These are phyloP conservation scores for Chaetomium sp. DNA, from an alignment of 2,329 filamentous ascomycete species.

Conservation along the genomic window DNA sequence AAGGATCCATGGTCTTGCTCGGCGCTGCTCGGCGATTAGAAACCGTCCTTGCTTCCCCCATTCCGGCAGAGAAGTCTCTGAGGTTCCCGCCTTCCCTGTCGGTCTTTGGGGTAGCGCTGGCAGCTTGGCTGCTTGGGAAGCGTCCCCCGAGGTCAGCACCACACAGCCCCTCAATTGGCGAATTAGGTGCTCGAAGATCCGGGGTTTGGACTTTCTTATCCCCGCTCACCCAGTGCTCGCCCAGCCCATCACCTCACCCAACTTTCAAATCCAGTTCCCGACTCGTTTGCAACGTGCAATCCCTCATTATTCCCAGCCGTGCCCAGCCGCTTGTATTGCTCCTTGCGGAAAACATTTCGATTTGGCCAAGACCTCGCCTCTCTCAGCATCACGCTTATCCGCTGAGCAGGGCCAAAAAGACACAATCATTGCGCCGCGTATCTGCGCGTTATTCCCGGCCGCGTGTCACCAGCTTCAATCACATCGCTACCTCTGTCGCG, in stretches of 20 bases:
- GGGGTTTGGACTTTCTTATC: conserved; percentile 10
- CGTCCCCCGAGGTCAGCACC: too few relatives aligned
- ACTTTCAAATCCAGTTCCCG: conserved; percentile 9
- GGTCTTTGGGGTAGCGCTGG: neutral
- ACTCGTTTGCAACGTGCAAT: neutral
- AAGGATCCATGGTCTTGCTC: neutral
- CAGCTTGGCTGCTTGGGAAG: too few relatives aligned
- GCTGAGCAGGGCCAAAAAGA: neutral
- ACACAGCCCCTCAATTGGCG: conserved; percentile 5
- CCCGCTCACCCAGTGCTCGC: conserved; percentile 1
- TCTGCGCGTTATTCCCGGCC: conserved; percentile 8
- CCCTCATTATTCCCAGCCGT: conserved; percentile 15
- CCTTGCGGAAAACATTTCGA: neutral
- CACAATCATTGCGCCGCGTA: neutral
- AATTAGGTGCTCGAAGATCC: neutral
- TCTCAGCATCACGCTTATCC: too few relatives aligned
- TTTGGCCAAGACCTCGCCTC: neutral
- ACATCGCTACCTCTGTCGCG: too few relatives aligned
- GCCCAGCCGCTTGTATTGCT: conserved; percentile 19
- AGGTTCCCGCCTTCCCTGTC: conserved; percentile 4
- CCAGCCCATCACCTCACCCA: neutral
- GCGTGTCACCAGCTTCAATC: neutral
- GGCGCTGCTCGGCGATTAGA: neutral
- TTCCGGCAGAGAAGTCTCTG: neutral
- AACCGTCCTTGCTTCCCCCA: neutral